Conservation (phyloP, 2,329 filamentous ascomycete genomes). For the Pseudopyricularia javanii region DNA sequence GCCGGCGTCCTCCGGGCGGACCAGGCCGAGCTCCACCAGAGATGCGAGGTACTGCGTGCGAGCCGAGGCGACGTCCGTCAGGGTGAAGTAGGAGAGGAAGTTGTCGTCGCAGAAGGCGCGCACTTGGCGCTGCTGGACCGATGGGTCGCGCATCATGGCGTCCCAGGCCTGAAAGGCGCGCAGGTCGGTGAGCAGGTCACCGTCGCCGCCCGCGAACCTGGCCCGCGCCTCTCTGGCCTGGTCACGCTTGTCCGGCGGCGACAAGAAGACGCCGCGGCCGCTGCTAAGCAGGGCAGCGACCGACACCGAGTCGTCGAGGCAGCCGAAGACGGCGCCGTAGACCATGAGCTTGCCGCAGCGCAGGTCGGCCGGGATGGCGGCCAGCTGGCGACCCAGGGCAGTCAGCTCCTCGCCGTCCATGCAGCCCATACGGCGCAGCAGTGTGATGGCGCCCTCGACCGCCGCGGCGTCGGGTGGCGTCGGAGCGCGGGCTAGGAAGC, state of each 20-base stretch:
- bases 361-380: conserved; percentile 87
- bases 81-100: conserved; percentile 71
- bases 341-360: conserved; percentile 92
- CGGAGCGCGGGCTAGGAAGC: conserved; percentile 73
- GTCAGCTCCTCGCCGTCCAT: conserved; percentile 79
- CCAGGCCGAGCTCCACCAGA: conserved; percentile 74
- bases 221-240: conserved; percentile 66
- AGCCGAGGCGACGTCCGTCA: conserved; percentile 81
- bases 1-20: conserved; percentile 27
- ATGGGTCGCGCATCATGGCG: conserved; percentile 44
- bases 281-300: conserved; percentile 88
- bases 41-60: conserved; percentile 75
- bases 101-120: conserved; percentile 73
- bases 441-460: conserved; percentile 70
- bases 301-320: conserved; percentile 75
- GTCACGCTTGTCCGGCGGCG: conserved; percentile 71
- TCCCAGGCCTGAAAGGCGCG: conserved; percentile 76
- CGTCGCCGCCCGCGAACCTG: conserved; percentile 64
- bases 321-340: conserved; percentile 87
- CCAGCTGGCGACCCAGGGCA: conserved; percentile 82
- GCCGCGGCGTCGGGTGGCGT: conserved; percentile 79
- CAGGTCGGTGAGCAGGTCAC: conserved; percentile 81
- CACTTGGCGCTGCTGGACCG: conserved; percentile 45
- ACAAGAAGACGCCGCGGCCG: conserved; percentile 61
- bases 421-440: conserved; percentile 77